Base-by-base conservation (phyloP, 768 basidiomycete species). In the Sarcomyxa edulis region DNA sequence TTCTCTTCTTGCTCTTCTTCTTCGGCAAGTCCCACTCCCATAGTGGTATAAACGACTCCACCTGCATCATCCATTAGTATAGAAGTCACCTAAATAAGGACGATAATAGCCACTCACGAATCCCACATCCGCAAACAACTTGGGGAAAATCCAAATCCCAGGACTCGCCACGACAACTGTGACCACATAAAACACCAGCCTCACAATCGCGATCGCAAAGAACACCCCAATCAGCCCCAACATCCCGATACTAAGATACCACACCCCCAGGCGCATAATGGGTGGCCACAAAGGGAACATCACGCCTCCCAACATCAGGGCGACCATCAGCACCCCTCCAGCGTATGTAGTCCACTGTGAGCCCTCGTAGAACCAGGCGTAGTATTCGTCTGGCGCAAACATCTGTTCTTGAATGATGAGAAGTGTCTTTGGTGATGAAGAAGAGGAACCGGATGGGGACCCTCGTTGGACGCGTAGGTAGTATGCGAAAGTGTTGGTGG, bases 221-320 rank as follows among this genome's bases (percentile, higher is more conserved):
- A 99, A 94, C 41, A 90, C 65, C 23, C 79, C 94, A 41, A 98
- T 76, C 46, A 98, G 70, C 21, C 86, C 88, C 28, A 99, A 72
- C 64, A 93, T 82, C 32, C 65, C 85, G 42, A 97, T 82, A 49
- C 84, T 87, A 47, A 99, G 69, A 61, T 99, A 99, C 85, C 88
- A 97, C 40, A 94, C 95, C 24, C 95, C 94, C 21, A 94, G 67
- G 10, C 95, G 77, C 76, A 99, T 78, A 51, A 79, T 81, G 34
- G 85, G 78, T 2, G 96, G 96, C 96, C 96, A 99, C 11, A 99
- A 74, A 3, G 96, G 96, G 78, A 96, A 99, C 93, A 99, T 96
- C 54, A 97, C 94, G 2, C 89, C 94, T 4, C 86, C 93, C 29
- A 99, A 82, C 71, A 98, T 91, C 55, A 97, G 69, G 28, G 72